Evolutionary conservation across 257 asterid genomes (phyloP).

Genomic region (Solanum arcanum): DNA sequence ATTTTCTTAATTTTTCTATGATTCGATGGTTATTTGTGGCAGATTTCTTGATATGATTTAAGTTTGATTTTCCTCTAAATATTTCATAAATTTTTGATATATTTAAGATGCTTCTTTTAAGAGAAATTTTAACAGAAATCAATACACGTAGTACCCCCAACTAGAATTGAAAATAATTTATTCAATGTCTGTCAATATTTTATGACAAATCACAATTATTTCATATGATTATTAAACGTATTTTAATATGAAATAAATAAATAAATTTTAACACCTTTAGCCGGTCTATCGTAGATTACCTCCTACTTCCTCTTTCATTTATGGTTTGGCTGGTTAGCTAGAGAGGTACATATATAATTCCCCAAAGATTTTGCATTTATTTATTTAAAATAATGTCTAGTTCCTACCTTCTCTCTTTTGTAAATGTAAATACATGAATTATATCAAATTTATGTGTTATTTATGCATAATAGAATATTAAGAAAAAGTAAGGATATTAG

Average conservation of each 20-base stretch:
- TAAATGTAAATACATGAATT: neutral
- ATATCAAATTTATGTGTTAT: neutral
- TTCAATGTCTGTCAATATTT: neutral
- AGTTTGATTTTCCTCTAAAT: neutral
- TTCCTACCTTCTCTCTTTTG: neutral
- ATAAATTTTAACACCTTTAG: neutral
- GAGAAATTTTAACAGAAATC: no score
- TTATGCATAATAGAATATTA: neutral
- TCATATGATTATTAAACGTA: neutral
- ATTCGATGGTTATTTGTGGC: neutral
- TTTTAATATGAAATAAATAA: neutral
- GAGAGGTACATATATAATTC: neutral
- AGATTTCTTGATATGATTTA: neutral
- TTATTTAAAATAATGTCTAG: no score
- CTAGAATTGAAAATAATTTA: no score
- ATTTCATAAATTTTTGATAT: no score
- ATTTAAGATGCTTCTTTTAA: neutral
- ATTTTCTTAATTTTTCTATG: no score
- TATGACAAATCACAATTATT: neutral
- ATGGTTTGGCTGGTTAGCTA: neutral
- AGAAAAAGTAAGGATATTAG: neutral
- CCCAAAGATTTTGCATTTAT: neutral
- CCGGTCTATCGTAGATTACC: neutral
- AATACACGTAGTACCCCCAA: neutral
- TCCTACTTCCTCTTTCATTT: neutral